Evolutionary conservation across 2,329 filamentous ascomycete species (phyloP).

Genomic region (Verticillium nonalfalfae): DNA sequence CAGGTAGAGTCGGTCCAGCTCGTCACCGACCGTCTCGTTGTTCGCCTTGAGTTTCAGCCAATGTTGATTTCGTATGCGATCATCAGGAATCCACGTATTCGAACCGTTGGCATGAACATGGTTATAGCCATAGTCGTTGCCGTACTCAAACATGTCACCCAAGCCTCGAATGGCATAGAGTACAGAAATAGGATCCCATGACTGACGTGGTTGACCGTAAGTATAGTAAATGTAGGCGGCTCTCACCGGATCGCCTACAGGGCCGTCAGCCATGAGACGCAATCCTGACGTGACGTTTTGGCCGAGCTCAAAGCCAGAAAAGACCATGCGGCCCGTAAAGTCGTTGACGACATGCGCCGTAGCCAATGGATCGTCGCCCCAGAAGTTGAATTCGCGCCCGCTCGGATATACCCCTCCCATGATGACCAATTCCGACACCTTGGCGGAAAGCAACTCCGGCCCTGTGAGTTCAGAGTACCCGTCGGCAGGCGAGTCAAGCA

Average conservation of each 20-base stretch:
- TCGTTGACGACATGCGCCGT: conserved; percentile 37
- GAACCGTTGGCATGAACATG: conserved; percentile 29
- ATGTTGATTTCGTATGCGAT: conserved; percentile 26
- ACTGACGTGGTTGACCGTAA: conserved; percentile 22
- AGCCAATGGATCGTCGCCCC: conserved; percentile 25
- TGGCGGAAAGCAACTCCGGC: conserved; percentile 29
- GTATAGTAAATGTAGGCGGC: conserved; percentile 33
- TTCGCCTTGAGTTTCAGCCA: conserved; percentile 27
- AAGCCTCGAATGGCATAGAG: conserved; percentile 31
- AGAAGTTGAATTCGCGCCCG: conserved; percentile 44
- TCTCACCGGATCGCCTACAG: conserved; percentile 24
- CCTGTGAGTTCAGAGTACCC: conserved; percentile 29
- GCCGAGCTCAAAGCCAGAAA: conserved; percentile 38
- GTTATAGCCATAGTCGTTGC: conserved; percentile 32
- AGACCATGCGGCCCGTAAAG: conserved; percentile 34
- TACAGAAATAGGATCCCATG: conserved; percentile 36
- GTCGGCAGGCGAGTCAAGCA: conserved; percentile 38
- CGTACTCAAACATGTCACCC: conserved; percentile 26
- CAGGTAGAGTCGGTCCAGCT: conserved; percentile 21
- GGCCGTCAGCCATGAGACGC: conserved; percentile 23
- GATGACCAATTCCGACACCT: conserved; percentile 41
- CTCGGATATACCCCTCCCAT: conserved; percentile 46
- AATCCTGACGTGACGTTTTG: conserved; percentile 30
- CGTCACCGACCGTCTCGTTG: conserved; percentile 19
- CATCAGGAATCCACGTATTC: conserved; percentile 35